Evolutionary conservation across 768 basidiomycete genomes (phyloP).

Genomic region (Leccinum olivaceopallidum): DNA sequence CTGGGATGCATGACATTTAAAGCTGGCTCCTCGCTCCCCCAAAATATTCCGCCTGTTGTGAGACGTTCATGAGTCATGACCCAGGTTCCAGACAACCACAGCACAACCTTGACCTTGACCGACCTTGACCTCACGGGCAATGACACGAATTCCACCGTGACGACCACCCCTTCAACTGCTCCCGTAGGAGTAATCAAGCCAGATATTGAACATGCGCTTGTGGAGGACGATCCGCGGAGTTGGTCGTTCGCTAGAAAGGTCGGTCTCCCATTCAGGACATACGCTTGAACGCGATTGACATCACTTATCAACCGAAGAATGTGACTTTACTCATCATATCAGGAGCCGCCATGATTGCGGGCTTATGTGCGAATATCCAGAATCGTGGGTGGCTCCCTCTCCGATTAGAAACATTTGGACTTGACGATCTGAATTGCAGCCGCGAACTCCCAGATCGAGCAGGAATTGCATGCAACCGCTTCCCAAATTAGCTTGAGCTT

Average conservation of each 20-base stretch:
- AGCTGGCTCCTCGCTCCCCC: background rate
- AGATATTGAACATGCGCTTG: slow-evolving; percentile 43
- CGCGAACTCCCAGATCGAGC: slow-evolving; percentile 64
- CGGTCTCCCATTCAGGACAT: background rate
- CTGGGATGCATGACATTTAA: slow-evolving; percentile 5
- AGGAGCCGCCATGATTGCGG: slow-evolving; percentile 32
- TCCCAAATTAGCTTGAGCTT: slow-evolving; percentile 67
- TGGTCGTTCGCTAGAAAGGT: slow-evolving; percentile 65
- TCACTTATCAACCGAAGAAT: slow-evolving; percentile 11
- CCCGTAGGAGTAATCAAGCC: slow-evolving; percentile 6
- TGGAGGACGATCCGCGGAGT: slow-evolving; percentile 60
- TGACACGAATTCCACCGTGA: background rate
- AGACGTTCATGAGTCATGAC: slow-evolving; percentile 9
- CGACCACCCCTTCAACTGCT: background rate
- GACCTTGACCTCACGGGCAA: background rate
- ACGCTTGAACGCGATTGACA: background rate
- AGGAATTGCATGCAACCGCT: slow-evolving; percentile 58
- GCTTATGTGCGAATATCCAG: slow-evolving; percentile 29
- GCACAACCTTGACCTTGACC: background rate
- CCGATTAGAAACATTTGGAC: no score
- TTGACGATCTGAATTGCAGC: slow-evolving; percentile 40
- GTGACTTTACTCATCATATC: slow-evolving; percentile 24
- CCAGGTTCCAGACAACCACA: slow-evolving; percentile 2
- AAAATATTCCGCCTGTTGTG: background rate
- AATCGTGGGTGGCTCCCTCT: slow-evolving; percentile 24